Conservation (phyloP, 768 basidiomycete genomes). For the Goffeauzyma gilvescens region DNA sequence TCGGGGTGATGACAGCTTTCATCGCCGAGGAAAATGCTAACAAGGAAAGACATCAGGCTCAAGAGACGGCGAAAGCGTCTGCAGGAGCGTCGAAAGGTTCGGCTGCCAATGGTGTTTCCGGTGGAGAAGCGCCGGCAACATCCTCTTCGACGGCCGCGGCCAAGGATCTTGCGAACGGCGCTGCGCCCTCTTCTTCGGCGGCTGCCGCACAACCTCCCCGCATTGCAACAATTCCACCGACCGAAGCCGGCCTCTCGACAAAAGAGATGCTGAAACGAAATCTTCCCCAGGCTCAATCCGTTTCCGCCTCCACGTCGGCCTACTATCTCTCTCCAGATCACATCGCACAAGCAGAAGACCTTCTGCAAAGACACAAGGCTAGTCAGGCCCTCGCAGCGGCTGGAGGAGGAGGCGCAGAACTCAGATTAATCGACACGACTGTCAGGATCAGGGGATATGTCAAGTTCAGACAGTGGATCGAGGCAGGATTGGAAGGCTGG, state of each 20-base stretch:
- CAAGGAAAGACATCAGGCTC: constrained; percentile 11
- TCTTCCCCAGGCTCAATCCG: constrained; percentile 25
- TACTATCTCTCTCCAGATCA: constrained; percentile 28
- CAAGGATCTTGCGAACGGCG: constrained; percentile 10
- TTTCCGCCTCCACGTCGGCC: constrained; percentile 23
- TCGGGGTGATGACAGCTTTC: constrained; percentile 11
- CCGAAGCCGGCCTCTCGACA: not conserved
- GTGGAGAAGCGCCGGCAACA: constrained; percentile 14
- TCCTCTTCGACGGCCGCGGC: constrained; percentile 18
- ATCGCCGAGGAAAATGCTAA: constrained; percentile 8
- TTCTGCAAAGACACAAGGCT: constrained; percentile 23
- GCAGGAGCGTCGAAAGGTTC: not conserved
- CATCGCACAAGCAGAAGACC: constrained; percentile 29
- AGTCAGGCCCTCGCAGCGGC: constrained; percentile 7
- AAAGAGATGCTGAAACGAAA: constrained; percentile 23
- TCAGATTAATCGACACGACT: constrained; percentile 24
- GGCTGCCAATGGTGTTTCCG: constrained; percentile 1
- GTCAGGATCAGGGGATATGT: constrained; percentile 29
- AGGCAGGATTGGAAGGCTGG: constrained; percentile 31
- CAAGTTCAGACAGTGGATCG: constrained; percentile 29
- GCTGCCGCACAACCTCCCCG: not conserved
- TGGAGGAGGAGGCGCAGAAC: constrained; percentile 12
- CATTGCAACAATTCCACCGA: not conserved
- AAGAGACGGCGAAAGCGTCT: constrained; percentile 1
- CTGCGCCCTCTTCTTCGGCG: not conserved